Base-by-base conservation (phyloP, 495 filamentous ascomycete genomes). In the Usnea hakonensis region DNA sequence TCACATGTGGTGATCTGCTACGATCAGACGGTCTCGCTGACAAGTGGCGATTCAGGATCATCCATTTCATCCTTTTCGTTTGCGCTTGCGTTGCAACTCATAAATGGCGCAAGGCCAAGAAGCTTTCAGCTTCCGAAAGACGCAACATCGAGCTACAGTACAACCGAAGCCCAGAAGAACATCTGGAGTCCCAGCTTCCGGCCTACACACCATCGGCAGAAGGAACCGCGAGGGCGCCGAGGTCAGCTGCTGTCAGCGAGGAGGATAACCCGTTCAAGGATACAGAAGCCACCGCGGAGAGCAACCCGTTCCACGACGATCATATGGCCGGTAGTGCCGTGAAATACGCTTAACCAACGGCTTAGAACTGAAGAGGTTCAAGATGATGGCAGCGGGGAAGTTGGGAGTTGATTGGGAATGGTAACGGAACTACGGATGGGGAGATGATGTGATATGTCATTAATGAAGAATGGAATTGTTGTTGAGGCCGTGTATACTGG, bases 51-150 rank as follows among this genome's bases (percentile, higher is more conserved):
- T 16, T 21, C 16, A 67, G 65, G 3, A 64, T 70, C 36, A 64
- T 70, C 5, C 62, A 67, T 41, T 65, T 70, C 52, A 46, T 36
- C n/a, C 65, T 70, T 17, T 70, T 70, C 38, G 65, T 70, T 21
- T 50, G 62, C 36, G 68, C 65, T 5, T 70, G 65, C 26, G 62
- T 68, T 44, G 59, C 60, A 17, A 63, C 57, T 8, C 65, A 67
- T 38, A 67, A 60, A 21, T 64, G 57, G 41, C 57, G 68, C 17
- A 64, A 37, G 26, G 62, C 52, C 0, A 52, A 53, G 13, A 55
- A 61, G n/a, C n/a, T 19, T 1, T 26, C 52, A 55, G 52, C 52
- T 3, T 40, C 55, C 14, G 60, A 61, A 43, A 54, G 54, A 28
- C 54, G 63, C 14, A 67, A 68, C 59, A 66, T 67, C 28, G 58